Evolutionary conservation across 371 early-diverging fungal species (phyloP), one percentile per base, ranked within the genome.

Genomic region (Coemansia sp.): DNA sequence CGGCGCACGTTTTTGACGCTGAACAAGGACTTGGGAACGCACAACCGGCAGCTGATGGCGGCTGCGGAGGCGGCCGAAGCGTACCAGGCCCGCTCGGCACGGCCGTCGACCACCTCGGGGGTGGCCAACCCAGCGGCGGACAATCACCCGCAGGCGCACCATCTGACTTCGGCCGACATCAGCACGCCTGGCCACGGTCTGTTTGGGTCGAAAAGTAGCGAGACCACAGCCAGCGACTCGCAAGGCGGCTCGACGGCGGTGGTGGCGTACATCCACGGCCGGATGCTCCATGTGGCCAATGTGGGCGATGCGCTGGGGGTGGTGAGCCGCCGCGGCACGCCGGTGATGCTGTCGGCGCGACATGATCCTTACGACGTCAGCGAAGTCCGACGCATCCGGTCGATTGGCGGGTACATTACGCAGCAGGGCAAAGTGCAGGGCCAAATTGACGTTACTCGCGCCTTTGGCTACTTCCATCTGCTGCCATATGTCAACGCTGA

Each of bases 271-370:
- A 83, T 95, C 59, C 81, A 83, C n/a, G 91, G 88, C 31, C 87
- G 85, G 47, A 88, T 83, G 20, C 78, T 95, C 42, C 92, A 92
- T 62, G 88, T 93, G 13, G 93, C 94, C 14, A 94, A 94, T 70
- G 90, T 88, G n/a, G 95, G 96, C 16, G 94, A 96, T 77, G 86
- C 90, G 0, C 78, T 91, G 35, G 94, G 92, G 0, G 92, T 95
- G 6, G 75, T 94, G 11, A 90, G 90, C 10, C 81, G 90, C 45
- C 87, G 88, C 50, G 91, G 93, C 8, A 84, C 78, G 14, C 90
- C 89, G 1, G 68, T 84, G 26, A 84, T 90, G 30, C 82, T 94
- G 43, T 88, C 95, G 0, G 84, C 84, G 55, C 88, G 88, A 40
- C 92, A 93, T 60, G 88, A 84, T 39, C 87, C 90, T 30, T 81